Base-by-base conservation (phyloP, 2,329 filamentous ascomycete genomes). In the Ramularia endophylla region DNA sequence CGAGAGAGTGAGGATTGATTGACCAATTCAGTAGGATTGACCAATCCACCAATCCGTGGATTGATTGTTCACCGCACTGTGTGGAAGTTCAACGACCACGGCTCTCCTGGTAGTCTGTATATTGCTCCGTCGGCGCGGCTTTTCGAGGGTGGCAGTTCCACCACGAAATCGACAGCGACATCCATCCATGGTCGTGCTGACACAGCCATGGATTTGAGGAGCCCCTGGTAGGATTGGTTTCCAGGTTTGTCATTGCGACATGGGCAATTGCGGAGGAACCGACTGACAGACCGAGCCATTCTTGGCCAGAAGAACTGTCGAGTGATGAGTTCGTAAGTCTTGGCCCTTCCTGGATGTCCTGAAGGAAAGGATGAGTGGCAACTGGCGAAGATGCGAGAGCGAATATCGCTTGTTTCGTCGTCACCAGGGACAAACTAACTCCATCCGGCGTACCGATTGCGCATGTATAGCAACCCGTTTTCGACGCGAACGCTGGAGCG, bases 51-150 rank as follows among this genome's bases (percentile, higher is more conserved):
- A 30, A 30, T 30, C 28, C 28, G 28, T 30, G 28, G 28, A 30
- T 30, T 30, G 28, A 30, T 30, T 30, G 28, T 30, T 30, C 28
- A 30, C 28, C 28, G 28, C 28, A 30, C 28, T 30, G 28, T n/a
- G n/a, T n/a, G n/a, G n/a, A n/a, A n/a, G n/a, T n/a, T n/a, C n/a
- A n/a, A n/a, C n/a, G n/a, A n/a, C n/a, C n/a, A n/a, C n/a, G n/a
- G n/a, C n/a, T n/a, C n/a, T n/a, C n/a, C n/a, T n/a, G n/a, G n/a
- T n/a, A n/a, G n/a, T n/a, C 13, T 8, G 16, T 38, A 38, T 3
- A 12, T 30, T 16, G 17, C 17, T 16, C 30, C n/a, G 19, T 38
- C 20, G 5, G 27, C 11, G 11, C 17, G 27, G 36, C 36, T 38
- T 27, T 19, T 29, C 16, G n/a, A 16, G 8, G 16, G 11, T 5